Percentiles rank a stretch among this genome's conserved stretches.
Conservation (phyloP, 352 stramenopile species). For the Thalassiosira sp. region DNA sequence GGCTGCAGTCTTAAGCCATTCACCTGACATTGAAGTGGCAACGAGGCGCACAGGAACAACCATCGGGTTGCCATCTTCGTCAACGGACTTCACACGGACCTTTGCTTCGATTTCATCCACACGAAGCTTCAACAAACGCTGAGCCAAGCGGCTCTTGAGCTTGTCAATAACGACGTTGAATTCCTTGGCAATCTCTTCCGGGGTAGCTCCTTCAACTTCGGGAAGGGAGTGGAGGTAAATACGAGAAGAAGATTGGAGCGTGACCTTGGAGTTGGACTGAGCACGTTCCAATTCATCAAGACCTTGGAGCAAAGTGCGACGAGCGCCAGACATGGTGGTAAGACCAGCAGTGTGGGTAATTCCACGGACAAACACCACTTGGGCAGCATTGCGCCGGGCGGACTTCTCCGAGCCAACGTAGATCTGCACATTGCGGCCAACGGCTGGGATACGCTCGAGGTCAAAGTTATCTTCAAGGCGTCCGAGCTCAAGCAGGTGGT, state of each 20-base stretch:
- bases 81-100: constrained; percentile 87
- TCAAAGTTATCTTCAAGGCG: constrained; percentile 88
- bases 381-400: constrained; percentile 61
- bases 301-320: constrained; percentile 95
- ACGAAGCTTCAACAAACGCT: constrained; percentile 92
- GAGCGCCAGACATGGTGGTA: constrained; percentile 89
- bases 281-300: constrained; percentile 97
- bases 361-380: constrained; percentile 86
- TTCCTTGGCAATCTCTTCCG: constrained; percentile 63
- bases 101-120: constrained; percentile 99
- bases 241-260: constrained; percentile 81
- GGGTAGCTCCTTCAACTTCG: constrained; percentile 70
- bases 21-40: constrained; percentile 95
- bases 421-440: constrained; percentile 85
- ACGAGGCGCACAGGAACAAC: constrained; percentile 92
- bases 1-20: constrained; percentile 96
- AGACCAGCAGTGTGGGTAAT: constrained; percentile 88
- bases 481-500: constrained; percentile 97
- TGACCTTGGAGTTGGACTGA: constrained; percentile 90
- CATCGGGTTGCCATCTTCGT: constrained; percentile 72
- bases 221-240: constrained; percentile 87
- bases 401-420: constrained; percentile 86
- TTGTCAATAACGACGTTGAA: constrained; percentile 78
- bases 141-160: constrained; percentile 84
- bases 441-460: constrained; percentile 80